Evolutionary conservation across 352 stramenopile species (phyloP).

Genomic region (Halophytophthora polymorphica): DNA sequence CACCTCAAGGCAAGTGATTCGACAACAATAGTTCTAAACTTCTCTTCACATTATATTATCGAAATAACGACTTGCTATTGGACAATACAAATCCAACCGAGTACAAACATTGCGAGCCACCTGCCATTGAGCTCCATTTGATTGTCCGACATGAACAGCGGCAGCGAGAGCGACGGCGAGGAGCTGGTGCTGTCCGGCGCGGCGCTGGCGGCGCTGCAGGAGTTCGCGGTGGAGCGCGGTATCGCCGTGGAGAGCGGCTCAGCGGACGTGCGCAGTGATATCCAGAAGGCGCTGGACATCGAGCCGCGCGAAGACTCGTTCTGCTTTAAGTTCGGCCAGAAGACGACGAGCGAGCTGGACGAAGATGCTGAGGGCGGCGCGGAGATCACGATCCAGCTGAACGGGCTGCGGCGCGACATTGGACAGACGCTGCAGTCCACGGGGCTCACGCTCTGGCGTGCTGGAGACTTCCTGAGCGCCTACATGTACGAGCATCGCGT

Average conservation of each 20-base stretch:
- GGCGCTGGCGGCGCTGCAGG: constrained; percentile 40
- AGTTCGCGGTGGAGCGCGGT: constrained; percentile 51
- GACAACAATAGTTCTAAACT: too few relatives aligned
- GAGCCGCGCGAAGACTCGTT: constrained; percentile 65
- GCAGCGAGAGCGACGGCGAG: constrained; percentile 39
- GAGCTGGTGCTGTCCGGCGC: constrained; percentile 42
- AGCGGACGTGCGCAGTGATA: constrained; percentile 40
- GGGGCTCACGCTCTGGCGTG: constrained; percentile 57
- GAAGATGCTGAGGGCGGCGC: constrained; percentile 8
- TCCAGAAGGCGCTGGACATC: constrained; percentile 58
- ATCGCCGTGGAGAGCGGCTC: constrained; percentile 41
- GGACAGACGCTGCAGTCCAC: constrained; percentile 63
- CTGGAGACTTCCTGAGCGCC: constrained; percentile 55
- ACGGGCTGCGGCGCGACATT: constrained; percentile 55
- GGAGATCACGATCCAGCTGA: constrained; percentile 48
- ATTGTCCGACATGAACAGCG: constrained; percentile 24
- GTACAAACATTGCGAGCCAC: too few relatives aligned
- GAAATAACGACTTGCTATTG: too few relatives aligned
- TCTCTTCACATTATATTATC: too few relatives aligned
- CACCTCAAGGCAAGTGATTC: too few relatives aligned
- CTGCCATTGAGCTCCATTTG: neutral
- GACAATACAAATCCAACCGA: too few relatives aligned
- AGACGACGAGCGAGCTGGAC: neutral
- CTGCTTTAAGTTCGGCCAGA: constrained; percentile 45
- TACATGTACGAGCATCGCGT: constrained; percentile 47